Conservation (phyloP, 2,329 filamentous ascomycete genomes). For the Pyrenochaeta sp. region DNA sequence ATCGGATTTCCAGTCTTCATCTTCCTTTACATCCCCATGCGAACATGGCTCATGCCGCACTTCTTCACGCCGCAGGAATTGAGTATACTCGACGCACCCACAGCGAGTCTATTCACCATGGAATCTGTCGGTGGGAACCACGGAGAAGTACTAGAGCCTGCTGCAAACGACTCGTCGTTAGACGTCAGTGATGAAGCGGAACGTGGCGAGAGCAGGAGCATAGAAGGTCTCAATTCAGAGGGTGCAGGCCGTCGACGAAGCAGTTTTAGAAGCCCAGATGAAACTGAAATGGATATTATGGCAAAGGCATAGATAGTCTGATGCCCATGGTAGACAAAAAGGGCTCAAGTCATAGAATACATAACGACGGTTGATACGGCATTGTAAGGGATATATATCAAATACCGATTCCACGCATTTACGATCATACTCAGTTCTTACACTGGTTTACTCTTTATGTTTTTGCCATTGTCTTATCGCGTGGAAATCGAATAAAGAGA, state of each 20-base stretch:
- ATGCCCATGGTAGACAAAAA: no score
- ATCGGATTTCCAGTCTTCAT: conserved; percentile 69
- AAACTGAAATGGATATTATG: conserved; percentile 13
- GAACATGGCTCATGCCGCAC: conserved; percentile 59
- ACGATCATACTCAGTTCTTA: no score
- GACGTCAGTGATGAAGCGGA: conserved; percentile 7
- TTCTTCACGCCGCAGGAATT: conserved; percentile 62
- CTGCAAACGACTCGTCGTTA: not conserved
- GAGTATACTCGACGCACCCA: conserved; percentile 61
- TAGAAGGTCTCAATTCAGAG: not conserved
- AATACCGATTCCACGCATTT: no score
- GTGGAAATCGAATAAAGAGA: no score
- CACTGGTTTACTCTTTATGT: no score
- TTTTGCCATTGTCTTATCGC: no score
- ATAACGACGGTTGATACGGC: no score
- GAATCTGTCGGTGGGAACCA: conserved; percentile 62
- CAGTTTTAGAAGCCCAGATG: conserved; percentile 12
- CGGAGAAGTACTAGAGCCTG: conserved; percentile 23
- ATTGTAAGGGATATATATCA: not conserved
- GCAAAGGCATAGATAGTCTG: not conserved
- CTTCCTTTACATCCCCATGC: conserved; percentile 63
- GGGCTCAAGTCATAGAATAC: no score
- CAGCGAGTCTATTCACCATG: conserved; percentile 63
- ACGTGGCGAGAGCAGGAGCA: conserved; percentile 12
- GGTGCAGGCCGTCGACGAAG: conserved; percentile 9